phyloP scores from a whole-genome alignment of 2,329 filamentous ascomycete species.

The Phialophora chinensis region DNA sequence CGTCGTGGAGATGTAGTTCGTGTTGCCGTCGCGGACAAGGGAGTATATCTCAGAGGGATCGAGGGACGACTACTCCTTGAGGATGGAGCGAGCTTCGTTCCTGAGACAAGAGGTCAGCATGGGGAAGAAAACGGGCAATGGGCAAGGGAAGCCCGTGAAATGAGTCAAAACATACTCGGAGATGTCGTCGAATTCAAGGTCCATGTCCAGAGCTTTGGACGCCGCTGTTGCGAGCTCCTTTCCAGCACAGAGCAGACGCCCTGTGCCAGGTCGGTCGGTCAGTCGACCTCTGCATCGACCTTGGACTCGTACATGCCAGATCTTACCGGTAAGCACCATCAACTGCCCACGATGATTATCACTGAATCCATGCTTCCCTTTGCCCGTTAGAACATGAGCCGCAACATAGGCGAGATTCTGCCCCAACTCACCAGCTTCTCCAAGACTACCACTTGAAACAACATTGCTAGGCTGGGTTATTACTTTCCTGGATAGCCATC shows the following conservation, averaged over 20 bases:
- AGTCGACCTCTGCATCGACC: neutral
- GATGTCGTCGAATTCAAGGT: neutral
- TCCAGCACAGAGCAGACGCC: neutral
- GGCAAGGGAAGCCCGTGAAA: neutral
- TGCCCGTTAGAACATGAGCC: neutral
- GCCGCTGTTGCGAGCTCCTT: neutral
- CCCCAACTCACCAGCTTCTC: neutral
- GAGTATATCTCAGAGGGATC: constrained; percentile 46
- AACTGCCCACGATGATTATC: neutral
- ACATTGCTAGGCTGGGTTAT: no score
- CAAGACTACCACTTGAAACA: no score
- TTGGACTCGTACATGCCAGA: neutral
- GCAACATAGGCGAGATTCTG: neutral
- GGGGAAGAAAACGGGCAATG: neutral
- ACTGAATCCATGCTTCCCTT: neutral
- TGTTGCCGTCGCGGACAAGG: constrained; percentile 60
- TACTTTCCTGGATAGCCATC: neutral
- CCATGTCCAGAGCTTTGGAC: neutral
- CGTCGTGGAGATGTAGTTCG: constrained; percentile 60
- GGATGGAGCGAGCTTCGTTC: neutral
- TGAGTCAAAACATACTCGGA: neutral
- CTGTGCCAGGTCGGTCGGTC: neutral
- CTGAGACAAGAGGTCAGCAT: neutral
- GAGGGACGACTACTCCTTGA: neutral
- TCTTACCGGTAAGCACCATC: constrained; percentile 1